A percentile compares a stretch with the other conserved stretches of the same genome.
These are phyloP conservation scores for Venturia aucupariae DNA, from an alignment of 2,329 filamentous ascomycete genomes.

Conservation along the genomic window DNA sequence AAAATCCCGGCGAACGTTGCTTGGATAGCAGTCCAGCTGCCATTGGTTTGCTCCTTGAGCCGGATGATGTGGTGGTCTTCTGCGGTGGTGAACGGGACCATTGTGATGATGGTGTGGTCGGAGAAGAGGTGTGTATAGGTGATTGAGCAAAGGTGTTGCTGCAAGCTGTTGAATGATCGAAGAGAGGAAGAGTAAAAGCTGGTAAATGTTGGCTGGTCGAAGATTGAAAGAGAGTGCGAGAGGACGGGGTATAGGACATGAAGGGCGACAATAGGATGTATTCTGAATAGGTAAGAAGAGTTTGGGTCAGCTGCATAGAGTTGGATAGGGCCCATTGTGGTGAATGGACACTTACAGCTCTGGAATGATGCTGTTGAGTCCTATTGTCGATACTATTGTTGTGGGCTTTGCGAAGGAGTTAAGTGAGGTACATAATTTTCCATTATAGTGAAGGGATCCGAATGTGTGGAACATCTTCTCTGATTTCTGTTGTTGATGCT, in stretches of 20 bases:
- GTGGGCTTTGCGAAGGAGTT: neutral
- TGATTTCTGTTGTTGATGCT: neutral
- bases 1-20: neutral
- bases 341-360: neutral
- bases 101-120: neutral
- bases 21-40: neutral
- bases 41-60: conserved; percentile 3
- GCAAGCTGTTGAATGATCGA: neutral
- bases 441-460: neutral
- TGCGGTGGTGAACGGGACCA: conserved; percentile 1
- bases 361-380: neutral
- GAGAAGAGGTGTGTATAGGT: neutral
- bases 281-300: neutral
- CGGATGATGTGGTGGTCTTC: conserved; percentile 3
- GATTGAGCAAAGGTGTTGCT: neutral
- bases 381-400: neutral
- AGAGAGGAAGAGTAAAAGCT: neutral
- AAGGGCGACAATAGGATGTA: neutral
- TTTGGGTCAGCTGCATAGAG: neutral
- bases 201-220: neutral
- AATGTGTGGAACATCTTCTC: neutral
- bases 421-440: neutral
- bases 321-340: neutral
- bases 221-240: neutral
- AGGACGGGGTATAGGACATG: neutral